Evolutionary conservation across 148 eudicot genomes (phyloP), one percentile per base, ranked within the genome.

Genomic region (Polygonum aviculare): DNA sequence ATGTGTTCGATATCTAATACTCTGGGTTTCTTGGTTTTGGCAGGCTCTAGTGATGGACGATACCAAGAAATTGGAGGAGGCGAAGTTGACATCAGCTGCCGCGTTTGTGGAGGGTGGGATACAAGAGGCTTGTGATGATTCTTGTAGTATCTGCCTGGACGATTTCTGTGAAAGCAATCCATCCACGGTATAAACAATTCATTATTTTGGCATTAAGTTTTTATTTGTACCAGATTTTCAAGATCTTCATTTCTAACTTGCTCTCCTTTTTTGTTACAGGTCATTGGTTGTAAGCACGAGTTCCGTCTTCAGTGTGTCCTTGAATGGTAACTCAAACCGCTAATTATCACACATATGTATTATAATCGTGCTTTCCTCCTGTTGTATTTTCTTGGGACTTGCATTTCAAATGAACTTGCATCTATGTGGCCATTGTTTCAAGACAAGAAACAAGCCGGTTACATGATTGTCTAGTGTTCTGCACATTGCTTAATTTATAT

Each of bases 241-340:
- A 54, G 31, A 33, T 76, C 16, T 14, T 54, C 31, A 76, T 60
- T 38, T 18, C 18, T 72, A 41, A 41, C 31, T n/a, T 55, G 10
- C 79, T 73, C 75, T 60, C 71, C 26, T 21, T 14, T 57, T 5
- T 33, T 31, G 36, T 78, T 82, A 79, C 86, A 92, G 98, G 87
- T 90, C 78, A 95, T 97, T 48, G 82, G 81, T 65, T 95, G 99
- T 87, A 95, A 93, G 84, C 99, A 95, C 4, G 97, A 93, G 81
- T 95, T 90, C 85, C 99, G 92, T 85, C 99, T 95, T 47, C 99
- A 95, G 78, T 95, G 99, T 84, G 90, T 95, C 84, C 94, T 95
- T 73, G 99, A 95, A 88, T 95, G 99, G 99, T 95, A 86, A 82
- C 54, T 55, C 73, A 38, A 62, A 50, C 75, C 21, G 18, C 39